Evolutionary conservation across 768 basidiomycete species (phyloP), one percentile per base, ranked within the genome.

Genomic region (Macrolepiota albuminosa): DNA sequence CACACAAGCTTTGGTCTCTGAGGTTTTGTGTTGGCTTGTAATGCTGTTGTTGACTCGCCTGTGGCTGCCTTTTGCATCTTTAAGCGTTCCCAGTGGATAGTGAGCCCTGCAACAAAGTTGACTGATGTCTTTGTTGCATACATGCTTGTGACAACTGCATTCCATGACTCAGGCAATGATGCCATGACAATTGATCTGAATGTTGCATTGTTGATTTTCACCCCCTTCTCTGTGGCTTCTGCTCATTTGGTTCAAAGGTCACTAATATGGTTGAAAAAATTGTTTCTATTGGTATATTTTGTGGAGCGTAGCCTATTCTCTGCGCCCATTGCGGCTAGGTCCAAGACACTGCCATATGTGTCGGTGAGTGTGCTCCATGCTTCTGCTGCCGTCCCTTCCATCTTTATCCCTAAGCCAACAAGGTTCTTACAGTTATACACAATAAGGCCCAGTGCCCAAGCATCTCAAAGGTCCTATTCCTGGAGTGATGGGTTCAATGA

Each of bases 341-440:
- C 62, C 1, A 60, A 60, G 6, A 50, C 14, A 8, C n/a, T 58
- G 1, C 62, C 49, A 50, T 68, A 67, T 21, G 49, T 36, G 5
- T 54, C 37, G 18, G 31, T 57, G 4, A 70, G 63, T 3, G 62
- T 56, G 16, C 45, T 47, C 64, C 65, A 68, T 7, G 66, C 65
- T n/a, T 68, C 58, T 1, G 63, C 58, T 0, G 69, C 68, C 0
- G 58, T 63, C 0, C 69, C 67, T 37, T 61, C 60, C 6, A 61
- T 59, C 14, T 45, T 5, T 1, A 42, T 42, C 3, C n/a, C 42
- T n/a, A 42, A n/a, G 0, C 18, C 18, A 2, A 42, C 8, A 2
- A 4, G 9, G 2, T 45, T 45, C 10, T 45, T 45, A 9, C 43
- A 45, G 10, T 47, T 47, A 1, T 47, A 13, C 13, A 47, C 5